Evolutionary conservation across 306 rosid species (phyloP), one percentile per base, ranked within the genome.

Genomic region (Sechiopsis laciniata): DNA sequence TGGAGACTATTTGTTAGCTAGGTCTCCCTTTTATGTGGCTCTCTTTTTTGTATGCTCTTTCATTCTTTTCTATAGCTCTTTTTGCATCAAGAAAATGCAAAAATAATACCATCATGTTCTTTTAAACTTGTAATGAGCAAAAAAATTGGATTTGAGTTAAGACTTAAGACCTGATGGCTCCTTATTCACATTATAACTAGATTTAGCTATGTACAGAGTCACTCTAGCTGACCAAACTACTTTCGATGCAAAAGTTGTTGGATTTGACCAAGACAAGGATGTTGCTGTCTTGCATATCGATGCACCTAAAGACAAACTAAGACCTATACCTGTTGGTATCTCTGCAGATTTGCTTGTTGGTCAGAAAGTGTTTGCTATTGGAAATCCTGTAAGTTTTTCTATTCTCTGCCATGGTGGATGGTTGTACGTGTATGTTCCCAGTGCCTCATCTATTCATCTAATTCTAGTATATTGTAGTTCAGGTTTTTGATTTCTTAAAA

Each of bases 241-340:
- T 17, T 95, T 75, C 29, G 97, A 91, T 79, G 97, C 99, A 3
- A 80, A 58, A 82, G 88, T 95, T 71, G 97, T 95, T 80, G 99
- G 99, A 48, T 95, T 95, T 78, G 99, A 95, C 80, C 99, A 91
- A 86, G 99, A 95, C 83, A 95, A 95, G 85, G 97, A 95, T 77
- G 99, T 95, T 54, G 97, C 99, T 6, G 99, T 95, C 63, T 79
- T 95, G 74, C 82, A 64, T n/a, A 91, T 95, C 12, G 91, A 95
- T 9, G 96, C 97, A 11, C 96, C 99, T 2, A 89, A 88, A 67
- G 92, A 85, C 55, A 91, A 95, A 55, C 86, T 95, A 52, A 88
- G 95, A 81, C 99, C 99, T 52, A 82, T 95, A 78, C 95, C 97
- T 19, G 3, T 95, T 69, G 99, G 99, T 35, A 53, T 91, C 77